Evolutionary conservation across 2,329 filamentous ascomycete genomes (phyloP).

Genomic region (Aphanocladium album): DNA sequence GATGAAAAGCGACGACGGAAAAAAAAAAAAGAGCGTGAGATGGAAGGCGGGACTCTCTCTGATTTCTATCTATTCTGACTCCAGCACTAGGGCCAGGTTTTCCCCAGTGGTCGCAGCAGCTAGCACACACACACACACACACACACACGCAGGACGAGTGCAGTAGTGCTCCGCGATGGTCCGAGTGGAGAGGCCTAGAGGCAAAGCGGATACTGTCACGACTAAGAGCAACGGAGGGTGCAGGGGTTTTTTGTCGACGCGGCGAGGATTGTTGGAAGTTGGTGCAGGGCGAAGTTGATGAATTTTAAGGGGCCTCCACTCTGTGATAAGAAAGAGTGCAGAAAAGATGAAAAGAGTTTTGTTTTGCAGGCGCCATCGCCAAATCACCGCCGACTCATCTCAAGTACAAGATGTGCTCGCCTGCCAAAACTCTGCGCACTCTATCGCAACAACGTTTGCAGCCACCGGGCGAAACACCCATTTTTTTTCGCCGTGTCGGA

Average conservation of each 20-base stretch:
- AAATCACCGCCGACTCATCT: not conserved
- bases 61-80: slow-evolving; percentile 10
- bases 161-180: slow-evolving; percentile 13
- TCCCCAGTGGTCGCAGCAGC: slow-evolving; percentile 8
- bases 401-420: not conserved
- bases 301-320: not conserved
- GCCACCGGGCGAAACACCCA: not conserved
- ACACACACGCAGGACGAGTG: not conserved
- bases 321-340: not conserved
- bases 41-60: slow-evolving; percentile 2
- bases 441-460: not conserved
- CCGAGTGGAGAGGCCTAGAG: slow-evolving; percentile 11
- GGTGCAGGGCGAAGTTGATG: not conserved
- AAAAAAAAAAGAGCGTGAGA: not conserved
- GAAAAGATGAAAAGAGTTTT: not conserved
- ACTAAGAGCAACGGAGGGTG: slow-evolving; percentile 7
- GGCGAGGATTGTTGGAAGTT: not conserved
- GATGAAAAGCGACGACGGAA: not conserved
- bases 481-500: slow-evolving; percentile 7
- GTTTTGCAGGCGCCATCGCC: not conserved
- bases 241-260: not conserved
- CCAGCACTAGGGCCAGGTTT: not conserved
- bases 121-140: not conserved
- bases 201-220: slow-evolving; percentile 14
- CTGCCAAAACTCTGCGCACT: not conserved